A percentile compares a stretch with the other conserved stretches of the same genome.
phyloP scores from a whole-genome alignment of 805 yeast species.

The Ogataea corticis region DNA sequence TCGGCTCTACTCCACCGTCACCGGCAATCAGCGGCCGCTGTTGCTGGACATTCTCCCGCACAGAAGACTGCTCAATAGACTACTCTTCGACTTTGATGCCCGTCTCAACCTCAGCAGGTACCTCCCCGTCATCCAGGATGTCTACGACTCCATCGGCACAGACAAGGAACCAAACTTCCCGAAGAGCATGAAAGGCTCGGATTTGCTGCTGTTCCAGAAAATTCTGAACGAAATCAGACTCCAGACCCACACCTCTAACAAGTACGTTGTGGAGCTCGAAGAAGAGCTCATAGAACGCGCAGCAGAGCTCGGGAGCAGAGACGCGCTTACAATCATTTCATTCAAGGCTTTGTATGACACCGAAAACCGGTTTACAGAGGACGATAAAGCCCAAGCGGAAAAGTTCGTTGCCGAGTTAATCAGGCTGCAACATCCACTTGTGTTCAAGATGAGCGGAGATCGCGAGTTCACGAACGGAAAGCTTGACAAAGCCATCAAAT shows the following conservation, averaged over 20 bases:
- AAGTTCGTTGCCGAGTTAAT: constrained; percentile 57
- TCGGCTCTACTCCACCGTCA: too few species aligned
- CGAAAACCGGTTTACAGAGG: constrained; percentile 36
- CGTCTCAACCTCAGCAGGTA: constrained; percentile 53
- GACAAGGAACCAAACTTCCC: constrained; percentile 22
- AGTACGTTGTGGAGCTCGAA: constrained; percentile 60
- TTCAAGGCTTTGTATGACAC: constrained; percentile 55
- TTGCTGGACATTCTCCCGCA: constrained; percentile 56
- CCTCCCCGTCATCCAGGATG: constrained; percentile 49
- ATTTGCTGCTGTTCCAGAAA: constrained; percentile 66
- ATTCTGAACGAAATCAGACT: constrained; percentile 62
- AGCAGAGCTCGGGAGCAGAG: constrained; percentile 79
- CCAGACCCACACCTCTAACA: constrained; percentile 60
- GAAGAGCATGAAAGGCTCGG: constrained; percentile 49
- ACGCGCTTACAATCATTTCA: constrained; percentile 75
- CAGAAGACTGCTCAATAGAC: constrained; percentile 53
- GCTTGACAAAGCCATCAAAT: constrained; percentile 53
- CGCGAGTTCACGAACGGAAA: constrained; percentile 54
- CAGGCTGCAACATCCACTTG: constrained; percentile 65
- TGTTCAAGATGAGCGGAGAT: constrained; percentile 79
- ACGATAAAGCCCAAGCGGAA: constrained; percentile 65
- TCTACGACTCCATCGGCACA: constrained; percentile 50
- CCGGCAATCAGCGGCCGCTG: constrained; percentile 36
- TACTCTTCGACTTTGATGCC: constrained; percentile 68
- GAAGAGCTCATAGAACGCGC: constrained; percentile 75